A percentile compares a stretch with the other conserved stretches of the same genome.
Evolutionary conservation across 2,329 filamentous ascomycete species (phyloP).

Genomic region (Alternaria rosae): DNA sequence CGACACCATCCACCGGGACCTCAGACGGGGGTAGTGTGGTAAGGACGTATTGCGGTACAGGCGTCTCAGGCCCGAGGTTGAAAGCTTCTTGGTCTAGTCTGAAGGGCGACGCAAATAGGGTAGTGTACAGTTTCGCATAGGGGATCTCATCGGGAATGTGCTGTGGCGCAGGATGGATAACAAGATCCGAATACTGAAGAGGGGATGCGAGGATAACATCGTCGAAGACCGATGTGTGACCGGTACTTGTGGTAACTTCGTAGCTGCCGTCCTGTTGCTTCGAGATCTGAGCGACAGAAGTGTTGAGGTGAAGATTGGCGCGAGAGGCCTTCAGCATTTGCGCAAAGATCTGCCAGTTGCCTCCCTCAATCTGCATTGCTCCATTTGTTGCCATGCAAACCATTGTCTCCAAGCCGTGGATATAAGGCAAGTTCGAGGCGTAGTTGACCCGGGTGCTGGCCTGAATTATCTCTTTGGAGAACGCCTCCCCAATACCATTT

Average conservation of each 20-base stretch:
- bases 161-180: slow-evolving; percentile 52
- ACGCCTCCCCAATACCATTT: slow-evolving; percentile 71
- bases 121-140: slow-evolving; percentile 87
- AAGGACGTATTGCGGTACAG: slow-evolving; percentile 76
- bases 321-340: slow-evolving; percentile 73
- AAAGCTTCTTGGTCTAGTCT: slow-evolving; percentile 78
- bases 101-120: slow-evolving; percentile 81
- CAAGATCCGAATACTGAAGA: slow-evolving; percentile 79
- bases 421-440: slow-evolving; percentile 82
- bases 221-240: slow-evolving; percentile 65
- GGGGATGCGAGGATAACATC: slow-evolving; percentile 84
- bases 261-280: slow-evolving; percentile 50
- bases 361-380: slow-evolving; percentile 78
- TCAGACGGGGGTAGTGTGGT: slow-evolving; percentile 77
- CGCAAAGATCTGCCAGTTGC: slow-evolving; percentile 96
- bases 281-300: slow-evolving; percentile 68
- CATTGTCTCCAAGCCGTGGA: slow-evolving; percentile 91
- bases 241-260: slow-evolving; percentile 49
- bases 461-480: slow-evolving; percentile 84
- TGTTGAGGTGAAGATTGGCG: slow-evolving; percentile 69
- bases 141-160: slow-evolving; percentile 77
- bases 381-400: slow-evolving; percentile 90
- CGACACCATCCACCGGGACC: slow-evolving; percentile 59
- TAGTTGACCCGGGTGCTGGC: slow-evolving; percentile 92
- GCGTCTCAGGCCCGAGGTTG: slow-evolving; percentile 64